Percentiles rank a stretch among this genome's conserved stretches.
Evolutionary conservation across 306 rosid species (phyloP).

Genomic region (Vigna nakashimae): DNA sequence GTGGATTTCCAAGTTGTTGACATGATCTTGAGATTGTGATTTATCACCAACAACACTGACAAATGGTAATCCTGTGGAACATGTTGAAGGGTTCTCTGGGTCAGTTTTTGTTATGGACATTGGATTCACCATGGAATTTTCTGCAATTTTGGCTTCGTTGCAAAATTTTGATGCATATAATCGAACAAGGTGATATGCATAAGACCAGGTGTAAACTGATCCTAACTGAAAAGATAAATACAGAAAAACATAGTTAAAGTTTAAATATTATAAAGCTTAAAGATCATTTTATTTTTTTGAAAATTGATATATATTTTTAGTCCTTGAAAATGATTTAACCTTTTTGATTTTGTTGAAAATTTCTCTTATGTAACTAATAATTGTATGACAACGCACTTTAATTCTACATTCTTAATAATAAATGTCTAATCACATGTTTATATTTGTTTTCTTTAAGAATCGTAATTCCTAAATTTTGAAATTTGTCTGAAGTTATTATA

Average conservation of each 20-base stretch:
- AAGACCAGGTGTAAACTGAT: constrained; percentile 49
- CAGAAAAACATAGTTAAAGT: not conserved
- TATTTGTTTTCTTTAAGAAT: too few species aligned
- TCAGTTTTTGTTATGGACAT: constrained; percentile 14
- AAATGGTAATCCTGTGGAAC: constrained; percentile 25
- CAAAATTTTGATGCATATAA: constrained; percentile 35
- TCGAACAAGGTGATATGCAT: constrained; percentile 52
- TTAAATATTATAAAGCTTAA: not conserved
- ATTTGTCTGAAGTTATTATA: not conserved
- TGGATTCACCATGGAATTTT: not conserved
- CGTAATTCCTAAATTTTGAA: not conserved
- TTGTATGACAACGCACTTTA: too few species aligned
- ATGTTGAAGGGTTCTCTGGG: constrained; percentile 37
- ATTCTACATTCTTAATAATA: too few species aligned
- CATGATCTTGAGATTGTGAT: constrained; percentile 31
- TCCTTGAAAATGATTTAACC: too few species aligned
- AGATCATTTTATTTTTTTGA: too few species aligned
- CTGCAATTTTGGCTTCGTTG: constrained; percentile 29
- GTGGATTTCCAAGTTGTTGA: constrained; percentile 46
- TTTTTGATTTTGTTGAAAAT: too few species aligned
- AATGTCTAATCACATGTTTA: too few species aligned
- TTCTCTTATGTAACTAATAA: too few species aligned
- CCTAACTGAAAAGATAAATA: constrained; percentile 41
- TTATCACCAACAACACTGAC: not conserved
- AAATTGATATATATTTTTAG: too few species aligned